A percentile compares a stretch with the other conserved stretches of the same genome.
These are phyloP conservation scores for Claviceps sp. DNA, from an alignment of 2,329 filamentous ascomycete genomes.

Conservation along the genomic window DNA sequence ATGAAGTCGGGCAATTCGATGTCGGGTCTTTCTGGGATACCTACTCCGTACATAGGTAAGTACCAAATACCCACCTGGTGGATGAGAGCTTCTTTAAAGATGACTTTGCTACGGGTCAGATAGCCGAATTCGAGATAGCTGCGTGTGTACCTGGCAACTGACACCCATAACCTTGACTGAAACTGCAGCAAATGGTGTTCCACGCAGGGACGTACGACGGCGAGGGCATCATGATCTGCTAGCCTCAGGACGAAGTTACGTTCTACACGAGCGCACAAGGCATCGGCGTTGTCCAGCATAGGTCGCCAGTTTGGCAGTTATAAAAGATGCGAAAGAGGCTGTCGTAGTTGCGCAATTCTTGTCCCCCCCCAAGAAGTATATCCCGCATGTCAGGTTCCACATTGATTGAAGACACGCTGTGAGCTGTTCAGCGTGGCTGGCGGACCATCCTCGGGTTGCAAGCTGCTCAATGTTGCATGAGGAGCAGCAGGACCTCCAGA, in stretches of 20 bases:
- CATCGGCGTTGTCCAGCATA: conserved; percentile 68
- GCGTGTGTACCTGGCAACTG: conserved; percentile 91
- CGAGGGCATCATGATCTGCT: conserved; percentile 87
- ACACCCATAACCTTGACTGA: conserved; percentile 81
- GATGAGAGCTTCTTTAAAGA: conserved; percentile 77
- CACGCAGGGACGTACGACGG: conserved; percentile 76
- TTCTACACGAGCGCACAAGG: conserved; percentile 83
- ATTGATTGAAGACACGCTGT: conserved; percentile 33
- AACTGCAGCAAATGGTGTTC: conserved; percentile 92
- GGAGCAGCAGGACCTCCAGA: conserved; percentile 17
- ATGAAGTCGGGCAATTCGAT: conserved; percentile 60
- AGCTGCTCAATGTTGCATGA: no score
- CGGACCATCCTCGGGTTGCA: conserved; percentile 16
- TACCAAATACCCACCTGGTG: conserved; percentile 96
- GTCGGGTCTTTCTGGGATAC: conserved; percentile 60
- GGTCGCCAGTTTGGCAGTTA: conserved; percentile 84
- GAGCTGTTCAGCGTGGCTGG: conserved; percentile 30
- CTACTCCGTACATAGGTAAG: no score
- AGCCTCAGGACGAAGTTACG: conserved; percentile 80
- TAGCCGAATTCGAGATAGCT: conserved; percentile 71
- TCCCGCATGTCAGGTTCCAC: no score
- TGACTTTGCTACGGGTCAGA: conserved; percentile 68
- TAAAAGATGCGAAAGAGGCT: conserved; percentile 95
- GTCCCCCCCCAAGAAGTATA: conserved; percentile 21
- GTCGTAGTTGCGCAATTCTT: conserved; percentile 79